Percentiles rank a stretch among this genome's conserved stretches.
Evolutionary conservation across 495 filamentous ascomycete genomes (phyloP).

Genomic region (Penicillium mononematosum): DNA sequence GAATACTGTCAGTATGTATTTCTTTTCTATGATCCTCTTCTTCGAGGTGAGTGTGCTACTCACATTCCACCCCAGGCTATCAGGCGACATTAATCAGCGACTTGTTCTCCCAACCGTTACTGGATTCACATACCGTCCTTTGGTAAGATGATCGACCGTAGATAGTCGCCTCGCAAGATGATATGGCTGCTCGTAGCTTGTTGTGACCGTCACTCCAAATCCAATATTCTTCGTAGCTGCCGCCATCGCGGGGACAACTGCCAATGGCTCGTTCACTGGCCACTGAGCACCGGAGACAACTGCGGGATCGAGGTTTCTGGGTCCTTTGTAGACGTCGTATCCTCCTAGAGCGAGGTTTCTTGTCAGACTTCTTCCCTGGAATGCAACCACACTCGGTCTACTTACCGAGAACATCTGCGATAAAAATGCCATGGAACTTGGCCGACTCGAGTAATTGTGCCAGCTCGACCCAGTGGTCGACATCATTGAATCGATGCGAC

Average conservation of each 20-base stretch:
- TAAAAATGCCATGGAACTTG: slow-evolving; percentile 58
- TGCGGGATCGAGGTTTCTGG: slow-evolving; percentile 55
- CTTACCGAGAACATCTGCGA: slow-evolving; percentile 52
- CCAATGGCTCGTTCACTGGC: slow-evolving; percentile 58
- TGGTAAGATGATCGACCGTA: slow-evolving; percentile 66
- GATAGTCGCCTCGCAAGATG: slow-evolving; percentile 63
- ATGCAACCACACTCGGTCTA: not conserved
- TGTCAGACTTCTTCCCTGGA: not conserved
- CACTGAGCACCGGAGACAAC: slow-evolving; percentile 63
- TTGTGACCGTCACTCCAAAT: slow-evolving; percentile 67
- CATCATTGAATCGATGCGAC: slow-evolving; percentile 53
- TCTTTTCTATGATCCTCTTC: not conserved
- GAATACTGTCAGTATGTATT: slow-evolving; percentile 3
- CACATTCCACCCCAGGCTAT: slow-evolving; percentile 59
- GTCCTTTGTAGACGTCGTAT: slow-evolving; percentile 66
- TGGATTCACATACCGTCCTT: slow-evolving; percentile 49
- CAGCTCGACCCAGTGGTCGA: slow-evolving; percentile 50
- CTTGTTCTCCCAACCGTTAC: not conserved
- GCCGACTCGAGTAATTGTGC: slow-evolving; percentile 50
- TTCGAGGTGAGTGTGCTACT: slow-evolving; percentile 1
- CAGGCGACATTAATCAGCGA: not conserved
- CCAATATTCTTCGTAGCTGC: slow-evolving; percentile 63
- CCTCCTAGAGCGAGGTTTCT: slow-evolving; percentile 35
- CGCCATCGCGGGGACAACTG: slow-evolving; percentile 47
- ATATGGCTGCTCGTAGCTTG: slow-evolving; percentile 69